Percentiles rank a stretch among this genome's conserved stretches.
phyloP scores from a whole-genome alignment of 2,329 filamentous ascomycete species.

The Fusarium sublunatum region DNA sequence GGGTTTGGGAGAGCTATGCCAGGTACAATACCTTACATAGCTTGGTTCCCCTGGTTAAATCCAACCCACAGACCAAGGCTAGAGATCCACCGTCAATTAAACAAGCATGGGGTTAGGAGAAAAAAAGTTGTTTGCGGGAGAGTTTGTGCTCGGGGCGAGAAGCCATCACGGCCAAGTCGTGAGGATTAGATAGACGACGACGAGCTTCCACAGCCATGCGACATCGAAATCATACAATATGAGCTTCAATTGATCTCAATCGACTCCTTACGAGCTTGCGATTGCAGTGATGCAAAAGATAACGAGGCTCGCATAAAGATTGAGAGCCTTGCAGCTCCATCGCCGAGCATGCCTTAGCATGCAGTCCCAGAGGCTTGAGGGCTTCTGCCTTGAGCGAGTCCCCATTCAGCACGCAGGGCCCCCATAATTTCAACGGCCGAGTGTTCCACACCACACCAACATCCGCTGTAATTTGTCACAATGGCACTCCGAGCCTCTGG shows the following conservation, averaged over 20 bases:
- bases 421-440: conserved; percentile 22
- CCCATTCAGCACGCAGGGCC: conserved; percentile 16
- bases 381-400: conserved; percentile 45
- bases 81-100: conserved; percentile 35
- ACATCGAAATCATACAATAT: neutral
- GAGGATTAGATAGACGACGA: conserved; percentile 42
- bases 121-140: conserved; percentile 34
- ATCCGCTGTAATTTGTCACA: conserved; percentile 19
- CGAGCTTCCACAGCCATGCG: conserved; percentile 7
- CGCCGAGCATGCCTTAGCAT: conserved; percentile 42
- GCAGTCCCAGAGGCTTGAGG: conserved; percentile 41
- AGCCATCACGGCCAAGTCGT: conserved; percentile 34
- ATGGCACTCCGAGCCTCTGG: conserved; percentile 12
- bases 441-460: conserved; percentile 2
- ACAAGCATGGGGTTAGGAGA: conserved; percentile 37
- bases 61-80: conserved; percentile 31
- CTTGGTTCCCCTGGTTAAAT: conserved; percentile 34
- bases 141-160: conserved; percentile 36
- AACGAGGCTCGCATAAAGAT: conserved; percentile 26
- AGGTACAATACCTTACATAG: conserved; percentile 38
- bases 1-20: conserved; percentile 32
- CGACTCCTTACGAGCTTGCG: conserved; percentile 22
- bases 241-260: conserved; percentile 39
- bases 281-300: conserved; percentile 31
- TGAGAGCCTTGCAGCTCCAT: conserved; percentile 42